Percentiles rank a stretch among this genome's conserved stretches.
Evolutionary conservation across 768 basidiomycete species (phyloP).

Genomic region (Mycena filopes): DNA sequence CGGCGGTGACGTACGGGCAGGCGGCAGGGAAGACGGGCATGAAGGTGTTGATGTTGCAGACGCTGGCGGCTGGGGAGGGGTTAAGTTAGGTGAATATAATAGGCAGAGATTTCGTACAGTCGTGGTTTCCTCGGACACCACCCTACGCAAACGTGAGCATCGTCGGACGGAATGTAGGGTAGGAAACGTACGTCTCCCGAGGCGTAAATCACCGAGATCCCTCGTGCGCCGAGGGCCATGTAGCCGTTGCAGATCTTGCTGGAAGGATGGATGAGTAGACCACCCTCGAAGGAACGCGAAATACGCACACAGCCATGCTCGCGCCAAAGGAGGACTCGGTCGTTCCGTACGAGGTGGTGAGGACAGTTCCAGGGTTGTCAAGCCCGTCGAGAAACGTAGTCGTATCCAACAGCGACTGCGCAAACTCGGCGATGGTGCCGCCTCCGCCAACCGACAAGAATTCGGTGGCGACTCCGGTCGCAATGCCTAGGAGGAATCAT

Average conservation of each 20-base stretch:
- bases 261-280: neutral
- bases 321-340: neutral
- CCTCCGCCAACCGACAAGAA: slow-evolving; percentile 7
- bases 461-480: slow-evolving; percentile 1
- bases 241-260: slow-evolving; percentile 16
- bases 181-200: slow-evolving; percentile 3
- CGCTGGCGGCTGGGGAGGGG: too few relatives aligned
- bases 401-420: neutral
- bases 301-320: slow-evolving; percentile 2
- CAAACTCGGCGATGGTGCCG: neutral
- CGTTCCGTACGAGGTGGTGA: slow-evolving; percentile 6
- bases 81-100: too few relatives aligned
- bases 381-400: slow-evolving; percentile 5
- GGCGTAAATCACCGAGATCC: slow-evolving; percentile 1
- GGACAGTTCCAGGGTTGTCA: neutral
- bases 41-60: slow-evolving; percentile 36
- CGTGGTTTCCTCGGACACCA: slow-evolving; percentile 10
- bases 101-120: neutral
- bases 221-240: neutral
- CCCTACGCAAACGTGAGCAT: neutral
- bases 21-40: slow-evolving; percentile 35
- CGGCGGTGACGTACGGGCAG: slow-evolving; percentile 2
- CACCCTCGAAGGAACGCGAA: neutral
- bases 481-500: neutral
- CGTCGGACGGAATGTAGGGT: too few relatives aligned